A percentile compares a stretch with the other conserved stretches of the same genome.
Conservation (phyloP, 225 moss, liverwort and hornwort species). For the Pleurozium schreberi region DNA sequence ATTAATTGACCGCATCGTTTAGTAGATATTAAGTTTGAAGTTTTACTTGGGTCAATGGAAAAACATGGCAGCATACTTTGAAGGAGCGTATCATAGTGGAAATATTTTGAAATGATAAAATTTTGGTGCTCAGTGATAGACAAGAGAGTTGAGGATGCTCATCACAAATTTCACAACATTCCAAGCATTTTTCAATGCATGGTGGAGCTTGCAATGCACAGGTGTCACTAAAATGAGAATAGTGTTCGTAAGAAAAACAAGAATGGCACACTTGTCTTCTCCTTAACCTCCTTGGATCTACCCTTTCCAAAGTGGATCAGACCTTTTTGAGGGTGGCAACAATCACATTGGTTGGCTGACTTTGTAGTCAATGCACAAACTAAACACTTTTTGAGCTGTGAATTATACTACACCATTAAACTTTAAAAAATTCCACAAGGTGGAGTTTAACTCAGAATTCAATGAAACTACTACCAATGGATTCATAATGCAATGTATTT, state of each 20-base stretch:
- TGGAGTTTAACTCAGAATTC: no score
- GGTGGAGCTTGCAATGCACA: neutral
- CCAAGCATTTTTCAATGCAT: neutral
- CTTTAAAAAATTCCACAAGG: no score
- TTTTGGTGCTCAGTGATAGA: neutral
- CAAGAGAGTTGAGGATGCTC: neutral
- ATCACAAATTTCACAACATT: neutral
- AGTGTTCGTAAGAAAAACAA: neutral
- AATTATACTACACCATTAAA: no score
- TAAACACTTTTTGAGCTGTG: neutral
- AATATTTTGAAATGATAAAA: neutral
- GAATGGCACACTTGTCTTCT: neutral
- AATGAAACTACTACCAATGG: no score
- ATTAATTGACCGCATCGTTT: no score
- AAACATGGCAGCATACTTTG: fast-evolving
- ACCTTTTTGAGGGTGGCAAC: neutral
- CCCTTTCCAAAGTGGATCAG: neutral
- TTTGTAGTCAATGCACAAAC: neutral
- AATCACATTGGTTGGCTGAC: neutral
- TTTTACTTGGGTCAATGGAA: neutral
- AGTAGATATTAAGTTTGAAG: neutral
- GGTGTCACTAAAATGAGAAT: neutral
- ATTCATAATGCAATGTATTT: no score
- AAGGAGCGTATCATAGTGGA: neutral
- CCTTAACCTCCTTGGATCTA: neutral